These are phyloP conservation scores for Orychophragmus violaceus DNA, from an alignment of 345 rosid genomes.

Conservation along the genomic window DNA sequence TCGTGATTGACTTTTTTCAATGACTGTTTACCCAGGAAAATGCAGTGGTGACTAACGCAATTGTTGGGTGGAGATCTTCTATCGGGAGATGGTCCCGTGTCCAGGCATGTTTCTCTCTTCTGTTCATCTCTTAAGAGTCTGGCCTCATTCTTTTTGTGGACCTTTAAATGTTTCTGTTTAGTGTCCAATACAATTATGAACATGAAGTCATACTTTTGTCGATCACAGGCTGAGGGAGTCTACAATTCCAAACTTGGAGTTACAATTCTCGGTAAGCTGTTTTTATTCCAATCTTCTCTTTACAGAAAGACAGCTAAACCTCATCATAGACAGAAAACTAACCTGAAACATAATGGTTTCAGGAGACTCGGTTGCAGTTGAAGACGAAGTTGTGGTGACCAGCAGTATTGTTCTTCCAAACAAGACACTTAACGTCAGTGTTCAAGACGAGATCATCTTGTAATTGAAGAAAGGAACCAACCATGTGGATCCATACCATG, in stretches of 20 bases:
- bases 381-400: conserved; percentile 86
- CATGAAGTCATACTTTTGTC: conserved; percentile 12
- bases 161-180: not conserved
- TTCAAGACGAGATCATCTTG: conserved; percentile 79
- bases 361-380: conserved; percentile 91
- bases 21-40: conserved; percentile 55
- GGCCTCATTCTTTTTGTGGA: conserved; percentile 1
- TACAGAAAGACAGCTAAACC: not conserved
- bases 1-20: conserved; percentile 9
- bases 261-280: conserved; percentile 71
- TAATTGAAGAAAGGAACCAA: conserved; percentile 24
- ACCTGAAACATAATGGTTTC: not conserved
- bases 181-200: not conserved
- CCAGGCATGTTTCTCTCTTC: conserved; percentile 44
- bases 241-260: conserved; percentile 81
- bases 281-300: not conserved
- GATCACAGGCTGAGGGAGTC: conserved; percentile 79
- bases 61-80: conserved; percentile 91
- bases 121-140: not conserved
- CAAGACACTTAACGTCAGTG: conserved; percentile 72
- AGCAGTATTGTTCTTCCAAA: conserved; percentile 88
- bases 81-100: conserved; percentile 94
- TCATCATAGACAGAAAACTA: not conserved
- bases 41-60: conserved; percentile 78
- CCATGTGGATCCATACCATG: not conserved